These are phyloP conservation scores for Calocybe indica DNA, from an alignment of 768 basidiomycete species.

Conservation along the genomic window DNA sequence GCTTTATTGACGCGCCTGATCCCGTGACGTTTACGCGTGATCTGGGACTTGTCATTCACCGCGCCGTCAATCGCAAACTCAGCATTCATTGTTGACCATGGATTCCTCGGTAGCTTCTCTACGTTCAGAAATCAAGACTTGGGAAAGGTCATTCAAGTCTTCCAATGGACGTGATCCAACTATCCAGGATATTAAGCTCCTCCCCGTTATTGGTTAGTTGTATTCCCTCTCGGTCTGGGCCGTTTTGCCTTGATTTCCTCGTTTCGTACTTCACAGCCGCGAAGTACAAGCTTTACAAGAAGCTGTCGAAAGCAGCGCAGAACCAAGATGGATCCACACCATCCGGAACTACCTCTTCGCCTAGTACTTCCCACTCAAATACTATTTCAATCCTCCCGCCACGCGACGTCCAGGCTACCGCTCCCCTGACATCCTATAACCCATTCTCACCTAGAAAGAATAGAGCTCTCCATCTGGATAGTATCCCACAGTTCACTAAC, in stretches of 20 bases:
- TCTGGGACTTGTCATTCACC: conserved; percentile 6
- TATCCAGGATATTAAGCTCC: conserved; percentile 63
- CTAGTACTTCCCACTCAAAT: conserved; percentile 10
- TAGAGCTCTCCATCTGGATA: conserved; percentile 37
- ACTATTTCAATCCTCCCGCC: conserved; percentile 11
- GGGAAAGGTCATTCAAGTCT: conserved; percentile 66
- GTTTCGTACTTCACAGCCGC: conserved; percentile 38
- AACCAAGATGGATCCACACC: not conserved
- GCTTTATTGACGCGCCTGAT: conserved; percentile 30
- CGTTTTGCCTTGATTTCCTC: too few relatives aligned
- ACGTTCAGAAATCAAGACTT: conserved; percentile 65
- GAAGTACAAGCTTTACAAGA: conserved; percentile 82
- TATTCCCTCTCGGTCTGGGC: too few relatives aligned
- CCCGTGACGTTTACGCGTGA: conserved; percentile 9
- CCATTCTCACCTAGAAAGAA: conserved; percentile 79
- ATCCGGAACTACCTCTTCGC: conserved; percentile 28
- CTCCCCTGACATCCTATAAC: conserved; percentile 55
- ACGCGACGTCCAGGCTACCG: conserved; percentile 45
- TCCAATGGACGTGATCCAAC: conserved; percentile 53
- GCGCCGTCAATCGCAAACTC: not conserved
- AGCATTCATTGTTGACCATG: conserved; percentile 17
- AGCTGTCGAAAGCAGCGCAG: conserved; percentile 46
- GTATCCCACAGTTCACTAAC: conserved; percentile 34
- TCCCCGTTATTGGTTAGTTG: conserved; percentile 54
- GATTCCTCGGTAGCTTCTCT: conserved; percentile 26